Evolutionary conservation across 345 rosid species (phyloP).

Genomic region (Boechera divaricarpa): DNA sequence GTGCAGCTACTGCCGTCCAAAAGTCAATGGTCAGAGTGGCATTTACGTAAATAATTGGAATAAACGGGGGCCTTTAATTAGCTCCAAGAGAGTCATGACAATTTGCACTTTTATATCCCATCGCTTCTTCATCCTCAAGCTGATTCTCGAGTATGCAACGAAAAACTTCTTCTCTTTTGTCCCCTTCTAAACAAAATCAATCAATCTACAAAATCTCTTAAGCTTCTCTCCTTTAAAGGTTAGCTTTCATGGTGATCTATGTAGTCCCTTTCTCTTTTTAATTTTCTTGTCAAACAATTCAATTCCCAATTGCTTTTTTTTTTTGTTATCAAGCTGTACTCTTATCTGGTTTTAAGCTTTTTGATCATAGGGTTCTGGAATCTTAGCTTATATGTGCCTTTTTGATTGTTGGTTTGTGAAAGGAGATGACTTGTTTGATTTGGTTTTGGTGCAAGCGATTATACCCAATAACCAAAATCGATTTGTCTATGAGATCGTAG

Average conservation of each 20-base stretch:
- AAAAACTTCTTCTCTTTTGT: conserved; percentile 36
- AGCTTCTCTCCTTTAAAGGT: conserved; percentile 33
- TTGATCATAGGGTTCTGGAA: conserved; percentile 12
- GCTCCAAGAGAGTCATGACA: conserved; percentile 35
- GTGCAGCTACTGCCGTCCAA: conserved; percentile 34
- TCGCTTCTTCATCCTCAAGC: conserved; percentile 38
- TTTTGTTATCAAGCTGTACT: not conserved
- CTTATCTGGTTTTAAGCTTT: conserved; percentile 15
- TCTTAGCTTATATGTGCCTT: conserved; percentile 5
- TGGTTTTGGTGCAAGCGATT: conserved; percentile 11
- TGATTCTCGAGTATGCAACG: conserved; percentile 32
- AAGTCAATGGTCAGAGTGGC: conserved; percentile 38
- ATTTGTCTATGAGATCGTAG: conserved; percentile 1
- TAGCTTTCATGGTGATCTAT: conserved; percentile 31
- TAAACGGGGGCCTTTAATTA: conserved; percentile 5
- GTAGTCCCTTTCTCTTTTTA: conserved; percentile 3
- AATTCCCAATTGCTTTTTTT: not conserved
- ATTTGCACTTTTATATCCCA: conserved; percentile 30
- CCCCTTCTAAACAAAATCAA: conserved; percentile 22
- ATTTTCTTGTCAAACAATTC: conserved; percentile 1
- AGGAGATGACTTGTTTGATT: conserved; percentile 13
- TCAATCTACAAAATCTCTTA: not conserved
- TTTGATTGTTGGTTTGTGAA: conserved; percentile 27
- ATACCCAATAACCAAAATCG: not conserved
- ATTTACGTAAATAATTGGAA: not conserved